phyloP scores from a whole-genome alignment of 2,329 filamentous ascomycete species.

The Phyllosticta citribraziliensis region DNA sequence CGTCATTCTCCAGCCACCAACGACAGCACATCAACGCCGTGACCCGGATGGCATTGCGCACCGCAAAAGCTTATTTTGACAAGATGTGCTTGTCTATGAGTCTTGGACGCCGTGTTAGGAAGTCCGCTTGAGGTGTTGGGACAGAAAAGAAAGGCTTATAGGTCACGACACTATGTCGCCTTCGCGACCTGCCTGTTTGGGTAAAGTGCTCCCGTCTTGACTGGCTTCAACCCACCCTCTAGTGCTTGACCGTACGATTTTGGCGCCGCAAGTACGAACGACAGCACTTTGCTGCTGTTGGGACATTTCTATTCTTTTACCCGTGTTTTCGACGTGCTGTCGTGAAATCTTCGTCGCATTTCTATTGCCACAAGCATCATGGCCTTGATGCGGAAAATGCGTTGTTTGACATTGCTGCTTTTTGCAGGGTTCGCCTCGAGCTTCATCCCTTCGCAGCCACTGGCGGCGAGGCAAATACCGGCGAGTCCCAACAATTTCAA shows the following conservation, averaged over 20 bases:
- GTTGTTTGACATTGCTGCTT: not conserved
- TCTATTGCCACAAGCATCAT: not conserved
- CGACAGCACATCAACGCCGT: not conserved
- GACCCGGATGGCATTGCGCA: not conserved
- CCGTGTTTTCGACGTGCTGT: too few species aligned
- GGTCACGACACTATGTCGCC: not conserved
- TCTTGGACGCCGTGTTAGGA: not conserved
- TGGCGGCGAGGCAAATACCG: not conserved
- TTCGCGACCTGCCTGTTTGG: not conserved
- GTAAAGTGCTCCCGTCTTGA: not conserved
- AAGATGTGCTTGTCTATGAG: not conserved
- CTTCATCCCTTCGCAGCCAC: not conserved
- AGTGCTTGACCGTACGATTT: not conserved
- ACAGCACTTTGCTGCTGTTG: not conserved
- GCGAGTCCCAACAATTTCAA: slow-evolving; percentile 23
- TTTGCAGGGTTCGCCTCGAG: not conserved
- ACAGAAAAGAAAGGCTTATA: not conserved
- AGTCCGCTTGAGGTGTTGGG: not conserved
- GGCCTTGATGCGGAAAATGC: not conserved
- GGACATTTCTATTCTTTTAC: not conserved
- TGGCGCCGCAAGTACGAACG: not conserved
- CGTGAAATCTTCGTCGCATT: too few species aligned
- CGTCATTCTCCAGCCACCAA: not conserved
- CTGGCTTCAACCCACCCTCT: not conserved
- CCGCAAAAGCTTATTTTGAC: not conserved